Evolutionary conservation across 1,284 basidiomycete genomes (phyloP).

Genomic region (Cryptococcus sp.): DNA sequence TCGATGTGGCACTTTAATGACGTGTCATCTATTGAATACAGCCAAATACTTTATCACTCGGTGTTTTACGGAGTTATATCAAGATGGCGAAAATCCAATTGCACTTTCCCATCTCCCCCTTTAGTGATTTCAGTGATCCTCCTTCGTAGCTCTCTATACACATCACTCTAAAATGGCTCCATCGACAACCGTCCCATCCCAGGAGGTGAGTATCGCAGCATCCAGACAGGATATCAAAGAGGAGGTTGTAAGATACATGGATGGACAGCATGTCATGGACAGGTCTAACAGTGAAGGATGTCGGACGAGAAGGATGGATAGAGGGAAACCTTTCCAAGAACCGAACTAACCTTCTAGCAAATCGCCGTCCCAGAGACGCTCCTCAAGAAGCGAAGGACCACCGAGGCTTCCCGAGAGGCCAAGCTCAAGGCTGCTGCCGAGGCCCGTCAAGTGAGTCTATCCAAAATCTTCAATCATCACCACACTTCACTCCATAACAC

Average conservation of each 20-base stretch:
- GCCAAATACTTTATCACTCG: slow-evolving; percentile 4
- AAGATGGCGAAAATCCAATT: neutral
- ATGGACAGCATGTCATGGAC: neutral
- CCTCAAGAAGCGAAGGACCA: slow-evolving; percentile 99
- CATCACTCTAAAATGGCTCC: slow-evolving; percentile 36
- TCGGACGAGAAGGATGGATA: too few relatives aligned
- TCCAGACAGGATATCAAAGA: neutral
- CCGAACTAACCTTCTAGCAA: slow-evolving; percentile 23
- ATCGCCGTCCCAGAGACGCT: slow-evolving; percentile 96
- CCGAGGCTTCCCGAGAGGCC: slow-evolving; percentile 95
- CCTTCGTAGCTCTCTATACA: slow-evolving; percentile 9
- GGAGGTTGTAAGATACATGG: too few relatives aligned
- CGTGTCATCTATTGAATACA: slow-evolving; percentile 8
- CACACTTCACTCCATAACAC: slow-evolving; percentile 5
- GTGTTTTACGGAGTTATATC: slow-evolving; percentile 13
- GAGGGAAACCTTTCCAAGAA: too few relatives aligned
- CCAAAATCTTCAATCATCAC: neutral
- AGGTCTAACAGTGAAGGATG: neutral
- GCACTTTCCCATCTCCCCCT: slow-evolving; percentile 10
- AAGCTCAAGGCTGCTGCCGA: slow-evolving; percentile 78
- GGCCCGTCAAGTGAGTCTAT: slow-evolving; percentile 81
- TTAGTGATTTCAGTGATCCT: slow-evolving; percentile 38
- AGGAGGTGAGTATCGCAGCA: slow-evolving; percentile 32
- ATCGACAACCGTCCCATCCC: slow-evolving; percentile 41
- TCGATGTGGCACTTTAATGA: slow-evolving; percentile 18